Percentiles rank a stretch among this genome's conserved stretches.
These are phyloP conservation scores for Ceriops zippeliana DNA, from an alignment of 345 rosid genomes.

Conservation along the genomic window DNA sequence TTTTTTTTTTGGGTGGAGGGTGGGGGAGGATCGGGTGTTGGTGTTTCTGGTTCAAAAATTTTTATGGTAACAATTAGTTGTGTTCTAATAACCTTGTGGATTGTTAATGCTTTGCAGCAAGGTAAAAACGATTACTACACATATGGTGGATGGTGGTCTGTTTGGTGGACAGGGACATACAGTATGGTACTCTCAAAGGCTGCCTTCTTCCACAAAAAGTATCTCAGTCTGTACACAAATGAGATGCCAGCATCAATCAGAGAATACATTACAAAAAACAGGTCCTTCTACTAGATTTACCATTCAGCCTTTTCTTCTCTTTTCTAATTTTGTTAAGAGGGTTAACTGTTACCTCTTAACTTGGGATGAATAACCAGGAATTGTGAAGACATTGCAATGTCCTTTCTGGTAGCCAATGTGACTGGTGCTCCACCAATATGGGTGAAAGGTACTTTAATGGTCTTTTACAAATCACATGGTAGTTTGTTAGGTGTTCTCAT, in stretches of 20 bases:
- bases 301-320: background rate
- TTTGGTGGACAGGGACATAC: constrained; percentile 97
- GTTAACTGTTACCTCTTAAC: constrained; percentile 20
- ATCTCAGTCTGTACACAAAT: constrained; percentile 71
- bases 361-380: constrained; percentile 51
- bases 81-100: too few species aligned
- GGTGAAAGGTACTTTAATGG: constrained; percentile 69
- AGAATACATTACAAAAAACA: constrained; percentile 60
- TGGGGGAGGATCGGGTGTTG: too few species aligned
- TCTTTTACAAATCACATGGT: background rate
- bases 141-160: constrained; percentile 99
- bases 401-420: constrained; percentile 91
- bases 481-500: background rate
- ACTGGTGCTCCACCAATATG: constrained; percentile 89
- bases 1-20: too few species aligned
- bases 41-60: too few species aligned
- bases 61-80: too few species aligned
- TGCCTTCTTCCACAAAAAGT: constrained; percentile 94
- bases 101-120: constrained; percentile 40
- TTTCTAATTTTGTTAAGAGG: constrained; percentile 1
- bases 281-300: constrained; percentile 41
- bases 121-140: constrained; percentile 42
- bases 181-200: constrained; percentile 97
- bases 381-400: constrained; percentile 99
- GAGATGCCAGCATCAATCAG: constrained; percentile 79